Evolutionary conservation across 768 basidiomycete species (phyloP).

Genomic region (Exsudoporus frostii): DNA sequence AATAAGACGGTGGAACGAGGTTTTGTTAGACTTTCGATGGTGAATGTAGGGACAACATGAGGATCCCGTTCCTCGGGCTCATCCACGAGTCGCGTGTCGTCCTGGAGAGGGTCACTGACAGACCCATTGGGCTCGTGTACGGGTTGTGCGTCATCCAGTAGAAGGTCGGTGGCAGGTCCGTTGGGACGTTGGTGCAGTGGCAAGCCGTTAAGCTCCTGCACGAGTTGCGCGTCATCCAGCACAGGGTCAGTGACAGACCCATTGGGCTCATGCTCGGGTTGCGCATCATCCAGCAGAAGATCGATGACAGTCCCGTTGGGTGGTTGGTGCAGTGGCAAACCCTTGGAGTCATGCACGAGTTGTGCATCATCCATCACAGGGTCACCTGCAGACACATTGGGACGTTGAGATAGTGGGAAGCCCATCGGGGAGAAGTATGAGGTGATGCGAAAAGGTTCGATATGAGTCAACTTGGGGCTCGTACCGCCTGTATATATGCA

Average conservation of each 20-base stretch:
- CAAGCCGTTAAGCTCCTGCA: background rate
- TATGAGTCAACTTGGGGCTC: background rate
- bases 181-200: background rate
- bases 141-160: background rate
- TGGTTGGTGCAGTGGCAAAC: background rate
- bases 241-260: background rate
- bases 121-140: background rate
- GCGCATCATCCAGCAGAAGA: background rate
- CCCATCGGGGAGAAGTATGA: constrained; percentile 16
- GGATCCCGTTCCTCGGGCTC: constrained; percentile 39
- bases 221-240: background rate
- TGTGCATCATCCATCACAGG: background rate
- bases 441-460: background rate
- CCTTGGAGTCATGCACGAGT: background rate
- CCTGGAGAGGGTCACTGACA: background rate
- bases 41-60: constrained; percentile 55
- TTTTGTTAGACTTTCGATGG: constrained; percentile 33
- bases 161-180: background rate
- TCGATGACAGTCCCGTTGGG: background rate
- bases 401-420: constrained; percentile 3
- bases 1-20: constrained; percentile 60
- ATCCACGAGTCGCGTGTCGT: background rate
- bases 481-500: constrained; percentile 6
- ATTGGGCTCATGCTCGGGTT: background rate
- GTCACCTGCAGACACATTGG: background rate